Evolutionary conservation across 106 monocot genomes (phyloP), one percentile per base, ranked within the genome.

Genomic region (Dioscorea dumetorum): DNA sequence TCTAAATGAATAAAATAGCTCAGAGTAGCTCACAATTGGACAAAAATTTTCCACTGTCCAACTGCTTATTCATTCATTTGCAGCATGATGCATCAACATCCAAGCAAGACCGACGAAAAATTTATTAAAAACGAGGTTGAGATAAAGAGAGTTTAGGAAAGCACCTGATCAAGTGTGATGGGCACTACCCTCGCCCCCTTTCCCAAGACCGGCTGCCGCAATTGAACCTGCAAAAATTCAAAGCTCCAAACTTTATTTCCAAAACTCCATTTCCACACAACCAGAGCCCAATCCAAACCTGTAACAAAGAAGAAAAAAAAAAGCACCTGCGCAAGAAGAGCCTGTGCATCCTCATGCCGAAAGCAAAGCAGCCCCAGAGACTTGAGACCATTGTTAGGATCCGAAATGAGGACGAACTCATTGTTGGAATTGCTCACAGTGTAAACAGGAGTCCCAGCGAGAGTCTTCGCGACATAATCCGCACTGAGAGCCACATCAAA

Each of bases 171-270:
- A 62, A 99, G 99, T 0, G 89, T 81, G 48, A 99, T 93, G 49
- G 90, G 99, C 24, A 99, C 99, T n/a, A 99, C 99, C 80, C 87
- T 93, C 0, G 99, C 92, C 61, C 93, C 99, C 70, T 63, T 90
- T 31, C 99, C 99, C 15, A 99, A 60, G 14, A 79, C 70, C 8
- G 99, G 90, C 61, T 99, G 89, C 59, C 85, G 79, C 63, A 86
- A 35, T 59, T 79, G 83, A 60, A 99, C 99, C 97, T 92, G 8
- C 67, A 74, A 68, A 80, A 32, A 33, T 16, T 17, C 63, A 12
- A 4, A 64, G 15, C 19, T 34, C 63, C 33, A 10, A 32, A 14
- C 24, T 66, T 33, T 22, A 72, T 20, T 22, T 5, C 41, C 10
- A 6, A 41, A 41, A 41, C 41, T 10, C 41, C 41, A 41, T 6